Percentiles rank a stretch among this genome's conserved stretches.
These are phyloP conservation scores for Mycosphaerelloides madeirae DNA, from an alignment of 2,329 filamentous ascomycete species.

Conservation along the genomic window DNA sequence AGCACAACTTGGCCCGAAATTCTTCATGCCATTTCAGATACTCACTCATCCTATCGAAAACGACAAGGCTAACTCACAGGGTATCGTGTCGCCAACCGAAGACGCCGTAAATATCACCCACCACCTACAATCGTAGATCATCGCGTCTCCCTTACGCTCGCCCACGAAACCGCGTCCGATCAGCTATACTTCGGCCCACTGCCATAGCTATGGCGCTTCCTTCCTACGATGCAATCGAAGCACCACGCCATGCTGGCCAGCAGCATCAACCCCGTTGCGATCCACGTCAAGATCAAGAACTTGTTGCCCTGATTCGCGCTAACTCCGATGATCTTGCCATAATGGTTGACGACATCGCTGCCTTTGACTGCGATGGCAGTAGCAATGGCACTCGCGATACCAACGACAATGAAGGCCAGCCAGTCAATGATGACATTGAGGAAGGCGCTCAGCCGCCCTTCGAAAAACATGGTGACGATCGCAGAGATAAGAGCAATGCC, in stretches of 20 bases:
- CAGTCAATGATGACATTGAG: slow-evolving; percentile 48
- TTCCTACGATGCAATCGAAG: slow-evolving; percentile 20
- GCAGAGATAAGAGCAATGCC: slow-evolving; percentile 48
- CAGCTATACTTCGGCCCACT: slow-evolving; percentile 6
- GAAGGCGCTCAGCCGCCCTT: slow-evolving; percentile 44
- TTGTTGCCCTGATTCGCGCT: slow-evolving; percentile 48
- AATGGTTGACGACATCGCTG: slow-evolving; percentile 49
- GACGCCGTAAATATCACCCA: too few species aligned
- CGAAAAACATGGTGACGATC: slow-evolving; percentile 41
- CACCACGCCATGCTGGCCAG: slow-evolving; percentile 28
- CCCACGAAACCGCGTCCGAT: not conserved
- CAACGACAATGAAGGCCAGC: slow-evolving; percentile 56
- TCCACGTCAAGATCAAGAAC: slow-evolving; percentile 59
- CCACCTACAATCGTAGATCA: too few species aligned
- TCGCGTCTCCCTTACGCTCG: too few species aligned
- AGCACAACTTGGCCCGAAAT: too few species aligned
- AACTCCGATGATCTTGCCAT: slow-evolving; percentile 49
- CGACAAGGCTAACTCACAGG: too few species aligned
- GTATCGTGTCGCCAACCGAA: too few species aligned
- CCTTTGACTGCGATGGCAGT: slow-evolving; percentile 58
- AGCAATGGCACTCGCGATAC: slow-evolving; percentile 69
- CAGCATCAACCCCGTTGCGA: slow-evolving; percentile 39
- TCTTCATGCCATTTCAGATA: too few species aligned
- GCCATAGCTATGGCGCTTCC: not conserved
- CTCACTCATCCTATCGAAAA: too few species aligned